Conservation (phyloP, 2,329 filamentous ascomycete genomes). For the Microdochium bolleyi region DNA sequence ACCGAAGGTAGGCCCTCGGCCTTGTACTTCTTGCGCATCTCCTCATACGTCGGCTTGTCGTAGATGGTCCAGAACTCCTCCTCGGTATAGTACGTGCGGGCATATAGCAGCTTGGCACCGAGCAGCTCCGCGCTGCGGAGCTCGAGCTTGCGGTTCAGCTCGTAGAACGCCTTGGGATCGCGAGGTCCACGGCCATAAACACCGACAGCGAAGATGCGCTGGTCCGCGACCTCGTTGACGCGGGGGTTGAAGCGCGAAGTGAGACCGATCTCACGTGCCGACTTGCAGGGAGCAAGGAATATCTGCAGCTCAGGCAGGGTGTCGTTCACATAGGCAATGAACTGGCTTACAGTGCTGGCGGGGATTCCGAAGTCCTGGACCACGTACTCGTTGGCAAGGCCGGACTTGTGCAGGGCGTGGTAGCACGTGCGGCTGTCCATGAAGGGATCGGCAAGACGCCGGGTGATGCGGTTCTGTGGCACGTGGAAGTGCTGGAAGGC, state of each 20-base stretch:
- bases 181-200: slow-evolving; percentile 32
- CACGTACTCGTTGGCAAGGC: slow-evolving; percentile 36
- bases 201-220: slow-evolving; percentile 34
- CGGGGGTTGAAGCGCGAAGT: slow-evolving; percentile 23
- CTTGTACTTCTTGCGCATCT: slow-evolving; percentile 37
- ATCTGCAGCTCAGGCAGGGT: slow-evolving; percentile 20
- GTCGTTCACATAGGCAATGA: slow-evolving; percentile 19
- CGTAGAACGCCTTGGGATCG: slow-evolving; percentile 29
- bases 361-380: slow-evolving; percentile 37
- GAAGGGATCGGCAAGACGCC: slow-evolving; percentile 42
- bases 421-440: slow-evolving; percentile 45
- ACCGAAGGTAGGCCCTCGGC: slow-evolving; percentile 38
- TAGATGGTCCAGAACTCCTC: slow-evolving; percentile 47
- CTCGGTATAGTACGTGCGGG: slow-evolving; percentile 44
- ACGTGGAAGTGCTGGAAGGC: slow-evolving; percentile 43
- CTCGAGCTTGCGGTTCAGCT: slow-evolving; percentile 40
- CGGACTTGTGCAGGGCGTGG: slow-evolving; percentile 40
- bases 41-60: slow-evolving; percentile 37
- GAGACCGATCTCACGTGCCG: slow-evolving; percentile 17
- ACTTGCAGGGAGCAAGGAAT: slow-evolving; percentile 19
- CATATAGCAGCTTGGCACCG: slow-evolving; percentile 49
- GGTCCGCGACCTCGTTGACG: slow-evolving; percentile 17
- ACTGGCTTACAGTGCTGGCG: slow-evolving; percentile 15
- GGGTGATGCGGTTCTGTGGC: slow-evolving; percentile 41
- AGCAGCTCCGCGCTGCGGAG: slow-evolving; percentile 36